Base-by-base conservation (phyloP, 352 stramenopile species). In the Phytophthora hybrid region DNA sequence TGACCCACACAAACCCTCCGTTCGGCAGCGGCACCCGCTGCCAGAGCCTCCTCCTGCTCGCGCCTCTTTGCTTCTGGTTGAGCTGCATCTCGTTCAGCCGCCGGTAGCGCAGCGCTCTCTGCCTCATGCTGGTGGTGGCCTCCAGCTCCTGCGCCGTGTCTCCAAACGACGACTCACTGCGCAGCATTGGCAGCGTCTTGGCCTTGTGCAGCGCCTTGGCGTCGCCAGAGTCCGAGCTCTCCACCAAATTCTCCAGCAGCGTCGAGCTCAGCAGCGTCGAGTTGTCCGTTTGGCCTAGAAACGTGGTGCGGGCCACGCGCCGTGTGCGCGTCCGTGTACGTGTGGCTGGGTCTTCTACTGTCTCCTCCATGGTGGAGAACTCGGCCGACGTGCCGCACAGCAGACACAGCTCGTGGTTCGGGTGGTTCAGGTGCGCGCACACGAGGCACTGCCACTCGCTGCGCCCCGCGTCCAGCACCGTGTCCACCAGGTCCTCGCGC, bases 381-480 rank as follows among this genome's bases (percentile, higher is more conserved):
- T 91, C 87, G 59, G 79, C 78, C 37, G 86, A 83, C 21, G 87
- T 87, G 51, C 87, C 87, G 59, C 87, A 93, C 56, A 93, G 74
- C 53, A 77, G 70, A 77, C 87, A 93, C 49, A 76, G 69, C 39
- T 81, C 68, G 55, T 90, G 82, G 63, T 89, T 85, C 5, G 87
- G 87, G 61, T 93, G 87, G 61, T 93, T 93, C 74, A 92, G 78
- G 61, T 93, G 85, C 51, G 83, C 79, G 61, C 87, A 93, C 11
- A 93, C 85, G 59, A 93, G 63, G 68, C 87, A 93, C 64, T 93
- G 83, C 87, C 87, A 93, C 69, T 93, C 87, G 58, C 73, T 87
- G 55, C 73, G 69, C 19, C 81, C 87, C 19, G 84, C 80, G 37
- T 91, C 83, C 34, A 93, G 71, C 34, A 88, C 81, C 29, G 83